These are phyloP conservation scores for Aspergillus novoparasiticus DNA, from an alignment of 2,329 filamentous ascomycete genomes.

Conservation along the genomic window DNA sequence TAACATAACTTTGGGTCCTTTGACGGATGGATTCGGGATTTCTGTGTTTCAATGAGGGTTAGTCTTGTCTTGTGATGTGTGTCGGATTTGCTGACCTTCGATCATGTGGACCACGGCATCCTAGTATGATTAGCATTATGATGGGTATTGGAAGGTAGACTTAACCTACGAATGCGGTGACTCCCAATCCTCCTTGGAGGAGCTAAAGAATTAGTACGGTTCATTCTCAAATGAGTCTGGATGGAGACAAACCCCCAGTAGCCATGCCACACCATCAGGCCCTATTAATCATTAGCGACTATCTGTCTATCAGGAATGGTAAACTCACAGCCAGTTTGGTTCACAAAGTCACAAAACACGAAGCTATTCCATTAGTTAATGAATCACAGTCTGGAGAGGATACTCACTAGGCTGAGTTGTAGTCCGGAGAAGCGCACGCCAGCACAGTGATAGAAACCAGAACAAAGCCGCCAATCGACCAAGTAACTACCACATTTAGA, in stretches of 20 bases:
- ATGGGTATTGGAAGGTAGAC: background rate
- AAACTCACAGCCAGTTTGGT: conserved; percentile 60
- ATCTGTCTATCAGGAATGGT: accelerated
- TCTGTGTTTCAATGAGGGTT: conserved; percentile 23
- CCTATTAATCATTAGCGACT: conserved; percentile 25
- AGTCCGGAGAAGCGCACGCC: conserved; percentile 66
- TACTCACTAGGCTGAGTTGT: conserved; percentile 62
- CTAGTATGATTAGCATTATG: conserved; percentile 17
- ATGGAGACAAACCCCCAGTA: conserved; percentile 38
- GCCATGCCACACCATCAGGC: conserved; percentile 63
- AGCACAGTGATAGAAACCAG: conserved; percentile 70
- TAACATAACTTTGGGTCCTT: conserved; percentile 68
- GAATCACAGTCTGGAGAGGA: background rate
- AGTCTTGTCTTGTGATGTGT: background rate
- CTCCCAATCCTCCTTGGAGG: conserved; percentile 53
- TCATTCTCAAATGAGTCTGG: too few species aligned
- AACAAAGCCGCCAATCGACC: conserved; percentile 69
- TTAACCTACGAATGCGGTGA: conserved; percentile 52
- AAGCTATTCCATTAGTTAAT: conserved; percentile 25
- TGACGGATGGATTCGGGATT: conserved; percentile 46
- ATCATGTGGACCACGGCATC: conserved; percentile 51
- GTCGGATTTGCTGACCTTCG: conserved; percentile 14
- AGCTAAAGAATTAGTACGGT: conserved; percentile 26
- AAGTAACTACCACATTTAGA: conserved; percentile 51
- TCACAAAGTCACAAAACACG: conserved; percentile 67